Conservation (phyloP, 768 basidiomycete species). For the Cystobasidium ongulense region DNA sequence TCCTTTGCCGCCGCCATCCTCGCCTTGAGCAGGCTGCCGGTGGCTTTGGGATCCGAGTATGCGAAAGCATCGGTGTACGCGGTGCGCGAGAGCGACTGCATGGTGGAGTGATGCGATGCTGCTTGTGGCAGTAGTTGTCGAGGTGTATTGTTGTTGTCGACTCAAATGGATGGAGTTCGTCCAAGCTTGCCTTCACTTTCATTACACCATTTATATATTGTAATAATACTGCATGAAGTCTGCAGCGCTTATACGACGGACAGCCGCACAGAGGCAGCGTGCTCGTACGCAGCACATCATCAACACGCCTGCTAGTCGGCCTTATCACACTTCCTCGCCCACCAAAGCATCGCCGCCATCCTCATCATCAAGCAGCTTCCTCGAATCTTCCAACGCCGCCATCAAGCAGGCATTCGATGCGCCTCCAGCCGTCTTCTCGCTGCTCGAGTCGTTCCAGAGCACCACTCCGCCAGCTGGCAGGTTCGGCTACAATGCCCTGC, state of each 20-base stretch:
- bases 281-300: neutral
- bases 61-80: conserved; percentile 23
- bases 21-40: neutral
- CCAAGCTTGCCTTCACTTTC: neutral
- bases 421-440: conserved; percentile 2
- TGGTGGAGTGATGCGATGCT: neutral
- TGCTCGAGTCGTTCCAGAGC: neutral
- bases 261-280: neutral
- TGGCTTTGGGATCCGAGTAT: conserved; percentile 5
- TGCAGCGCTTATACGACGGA: neutral
- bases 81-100: conserved; percentile 19
- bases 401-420: conserved; percentile 16
- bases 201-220: neutral
- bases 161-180: too few species aligned
- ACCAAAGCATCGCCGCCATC: neutral
- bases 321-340: neutral
- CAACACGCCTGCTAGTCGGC: neutral
- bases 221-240: neutral
- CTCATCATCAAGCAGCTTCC: neutral
- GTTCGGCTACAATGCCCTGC: conserved; percentile 70
- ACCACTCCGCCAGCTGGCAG: conserved; percentile 56
- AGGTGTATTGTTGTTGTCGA: too few species aligned
- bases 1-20: conserved; percentile 5
- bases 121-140: neutral
- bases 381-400: conserved; percentile 3